Evolutionary conservation across 306 rosid genomes (phyloP), one percentile per base, ranked within the genome.

Genomic region (Luffa acutangula): DNA sequence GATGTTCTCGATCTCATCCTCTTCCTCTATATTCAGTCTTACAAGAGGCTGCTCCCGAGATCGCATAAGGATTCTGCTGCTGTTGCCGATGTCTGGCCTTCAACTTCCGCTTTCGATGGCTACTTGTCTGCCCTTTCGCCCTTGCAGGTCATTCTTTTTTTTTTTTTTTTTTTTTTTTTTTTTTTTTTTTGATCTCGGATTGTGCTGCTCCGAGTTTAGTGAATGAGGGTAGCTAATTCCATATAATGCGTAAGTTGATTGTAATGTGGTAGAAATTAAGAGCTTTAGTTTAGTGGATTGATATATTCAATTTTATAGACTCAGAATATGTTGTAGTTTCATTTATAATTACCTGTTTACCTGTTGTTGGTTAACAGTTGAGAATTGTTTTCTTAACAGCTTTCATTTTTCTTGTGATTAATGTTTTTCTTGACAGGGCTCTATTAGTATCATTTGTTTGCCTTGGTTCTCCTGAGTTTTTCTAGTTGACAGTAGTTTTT

Each of bases 31-130:
- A 91, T 96, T 86, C 99, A 96, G 82, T 93, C 99, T 21, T 96
- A 90, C 80, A 96, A 96, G 89, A 91, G 86, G 85, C 84, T 96
- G 64, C 90, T 96, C 8, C 99, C 99, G 0, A 83, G 98, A 70
- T 91, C 97, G 77, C 99, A 93, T 83, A 96, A 96, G 93, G 99
- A 96, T 83, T 89, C 99, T 34, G 99, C 94, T 8, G 83, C 99
- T 4, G 97, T 96, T 9, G 89, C 94, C 20, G 99, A 96, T 52
- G 99, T 96, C 10, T 96, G 99, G 99, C 99, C 99, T 39, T 96
- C 99, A 3, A 93, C 98, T n/a, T 96, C 99, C 17, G 99, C 99
- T 48, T 96, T 96, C 77, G 99, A 96, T 78, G 99, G 99, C 10
- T 96, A 96, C 84, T 80, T 96, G 86, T 96, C 99, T 39, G 99